Conservation (phyloP, 2,329 filamentous ascomycete species). For the Aspergillus fijiensis region DNA sequence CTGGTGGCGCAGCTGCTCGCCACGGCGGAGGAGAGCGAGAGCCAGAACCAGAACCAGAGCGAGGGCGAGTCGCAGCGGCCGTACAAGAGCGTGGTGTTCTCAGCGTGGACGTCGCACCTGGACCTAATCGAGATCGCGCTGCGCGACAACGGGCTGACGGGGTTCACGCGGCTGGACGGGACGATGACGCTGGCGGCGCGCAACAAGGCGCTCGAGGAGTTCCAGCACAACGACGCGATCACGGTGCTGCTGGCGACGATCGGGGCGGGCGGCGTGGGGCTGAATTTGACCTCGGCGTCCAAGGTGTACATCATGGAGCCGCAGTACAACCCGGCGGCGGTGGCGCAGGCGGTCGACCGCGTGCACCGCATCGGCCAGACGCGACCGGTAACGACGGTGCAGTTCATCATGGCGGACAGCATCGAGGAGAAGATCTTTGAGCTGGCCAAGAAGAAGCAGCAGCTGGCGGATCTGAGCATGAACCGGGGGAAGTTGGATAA, state of each 20-base stretch:
- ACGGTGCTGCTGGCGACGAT: constrained; percentile 88
- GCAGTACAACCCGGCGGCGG: constrained; percentile 92
- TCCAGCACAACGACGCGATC: constrained; percentile 69
- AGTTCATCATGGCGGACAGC: constrained; percentile 85
- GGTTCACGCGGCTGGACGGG: constrained; percentile 81
- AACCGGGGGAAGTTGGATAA: constrained; percentile 62
- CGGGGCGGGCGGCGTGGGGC: constrained; percentile 83
- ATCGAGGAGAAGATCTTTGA: constrained; percentile 94
- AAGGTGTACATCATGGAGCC: constrained; percentile 97
- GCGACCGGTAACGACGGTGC: constrained; percentile 78
- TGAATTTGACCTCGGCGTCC: constrained; percentile 84
- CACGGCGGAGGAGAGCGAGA: constrained; percentile 62
- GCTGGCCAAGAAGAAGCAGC: constrained; percentile 88
- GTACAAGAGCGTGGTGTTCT: constrained; percentile 92
- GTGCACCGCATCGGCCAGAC: constrained; percentile 90
- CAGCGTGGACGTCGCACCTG: constrained; percentile 91
- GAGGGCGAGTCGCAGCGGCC: constrained; percentile 59
- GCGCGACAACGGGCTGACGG: constrained; percentile 52
- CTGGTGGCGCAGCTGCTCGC: constrained; percentile 71
- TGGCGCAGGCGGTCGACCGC: constrained; percentile 91
- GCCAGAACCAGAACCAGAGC: constrained; percentile 36
- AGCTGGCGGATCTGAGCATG: constrained; percentile 84
- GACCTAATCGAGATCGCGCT: constrained; percentile 88
- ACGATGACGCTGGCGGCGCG: constrained; percentile 77
- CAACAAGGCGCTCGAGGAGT: constrained; percentile 70